Base-by-base conservation (phyloP, 345 rosid species). In the Theobroma cacao region DNA sequence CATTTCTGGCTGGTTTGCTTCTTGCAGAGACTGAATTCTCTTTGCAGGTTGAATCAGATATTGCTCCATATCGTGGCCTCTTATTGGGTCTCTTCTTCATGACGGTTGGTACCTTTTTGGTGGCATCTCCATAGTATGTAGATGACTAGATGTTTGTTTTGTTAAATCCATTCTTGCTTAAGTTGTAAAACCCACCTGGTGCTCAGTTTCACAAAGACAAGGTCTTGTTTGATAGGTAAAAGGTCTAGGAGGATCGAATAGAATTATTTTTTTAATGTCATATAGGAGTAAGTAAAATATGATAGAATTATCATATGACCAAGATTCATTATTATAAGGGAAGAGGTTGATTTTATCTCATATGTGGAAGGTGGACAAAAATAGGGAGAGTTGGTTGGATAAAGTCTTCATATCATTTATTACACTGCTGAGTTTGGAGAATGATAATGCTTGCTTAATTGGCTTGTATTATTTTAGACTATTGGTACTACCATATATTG, bases 1-100 rank as follows among this genome's bases (percentile, higher is more conserved):
- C 99, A 47, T 96, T 96, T 88, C 85, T 96, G 85, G 99, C 99
- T 78, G 99, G 99, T 82, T 87, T 96, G 83, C 97, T 96, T 52
- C 99, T 94, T 83, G 99, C 99, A 78, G 99, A 96, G 87, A 96
- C 99, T 80, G 99, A 96, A 85, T 96, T 94, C 86, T 94, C 99
- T 50, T 92, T 96, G 75, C 99, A 96, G 91, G 99, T 96, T 83
- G 99, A 96, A 87, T 93, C 99, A 20, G 99, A 96, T 87, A 96
- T 96, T 69, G 99, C 99, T 84, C 99, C 99, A 58, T 96, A 94
- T 80, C 97, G 99, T 30, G 99, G 99, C 79, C 98, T 96, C 80
- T 79, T 96, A 62, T 74, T 96, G 89, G 99, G 99, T 79, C 99
- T 96, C 82, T 96, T 96, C 91, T 96, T 96, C 89, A 96, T 96